These are phyloP conservation scores for Dimargaris cristalligena DNA, from an alignment of 192 early-diverging fungal genomes.

Conservation along the genomic window DNA sequence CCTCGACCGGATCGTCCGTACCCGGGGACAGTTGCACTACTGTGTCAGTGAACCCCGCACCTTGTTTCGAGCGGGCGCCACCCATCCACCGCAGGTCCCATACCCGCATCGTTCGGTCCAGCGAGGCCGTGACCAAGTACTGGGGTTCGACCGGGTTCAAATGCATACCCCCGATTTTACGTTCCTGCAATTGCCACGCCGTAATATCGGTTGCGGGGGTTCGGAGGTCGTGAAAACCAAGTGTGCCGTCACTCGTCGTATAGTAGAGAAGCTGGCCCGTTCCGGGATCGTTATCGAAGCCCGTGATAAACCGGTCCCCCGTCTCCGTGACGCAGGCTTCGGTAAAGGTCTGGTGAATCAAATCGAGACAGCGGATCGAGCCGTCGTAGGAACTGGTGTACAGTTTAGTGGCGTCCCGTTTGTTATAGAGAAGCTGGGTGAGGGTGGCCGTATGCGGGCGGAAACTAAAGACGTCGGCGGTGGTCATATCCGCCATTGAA, in stretches of 20 bases:
- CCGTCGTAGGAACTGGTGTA: conserved; percentile 42
- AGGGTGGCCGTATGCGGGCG: conserved; percentile 32
- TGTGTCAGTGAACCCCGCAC: conserved; percentile 8
- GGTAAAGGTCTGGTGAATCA: conserved; percentile 29
- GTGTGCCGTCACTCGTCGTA: conserved; percentile 31
- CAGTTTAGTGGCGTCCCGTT: conserved; percentile 27
- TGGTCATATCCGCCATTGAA: conserved; percentile 21
- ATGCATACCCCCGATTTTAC: conserved; percentile 44
- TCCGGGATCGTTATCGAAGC: conserved; percentile 19
- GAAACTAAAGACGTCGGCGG: conserved; percentile 33
- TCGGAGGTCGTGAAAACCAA: conserved; percentile 33
- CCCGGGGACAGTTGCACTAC: background rate
- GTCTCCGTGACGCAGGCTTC: conserved; percentile 32
- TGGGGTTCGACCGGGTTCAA: conserved; percentile 31
- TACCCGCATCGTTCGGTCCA: conserved; percentile 40
- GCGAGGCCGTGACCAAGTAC: conserved; percentile 27
- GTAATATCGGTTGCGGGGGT: conserved; percentile 11
- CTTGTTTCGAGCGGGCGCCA: conserved; percentile 12
- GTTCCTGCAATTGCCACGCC: conserved; percentile 24
- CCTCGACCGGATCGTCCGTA: conserved; percentile 14
- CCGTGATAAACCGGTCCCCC: conserved; percentile 19
- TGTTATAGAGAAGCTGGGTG: conserved; percentile 29
- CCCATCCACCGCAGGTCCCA: conserved; percentile 40
- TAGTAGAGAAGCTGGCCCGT: conserved; percentile 30
- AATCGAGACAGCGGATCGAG: conserved; percentile 36